phyloP scores from a whole-genome alignment of 139 green algal species.

The Pedinophyceae sp. region DNA sequence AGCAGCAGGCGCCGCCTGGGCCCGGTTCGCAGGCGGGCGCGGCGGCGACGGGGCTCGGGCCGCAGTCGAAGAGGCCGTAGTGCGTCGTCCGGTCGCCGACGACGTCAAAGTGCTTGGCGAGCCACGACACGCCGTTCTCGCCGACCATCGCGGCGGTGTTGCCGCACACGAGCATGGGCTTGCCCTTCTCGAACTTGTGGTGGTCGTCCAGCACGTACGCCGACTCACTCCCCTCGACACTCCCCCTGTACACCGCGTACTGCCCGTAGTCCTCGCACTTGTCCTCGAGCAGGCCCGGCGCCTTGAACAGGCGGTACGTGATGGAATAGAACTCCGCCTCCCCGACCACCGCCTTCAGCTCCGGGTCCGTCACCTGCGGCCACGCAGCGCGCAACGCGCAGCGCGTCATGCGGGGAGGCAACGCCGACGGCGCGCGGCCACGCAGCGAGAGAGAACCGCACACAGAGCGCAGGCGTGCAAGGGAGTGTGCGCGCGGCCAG shows the following conservation, averaged over 20 bases:
- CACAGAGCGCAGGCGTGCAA: neutral
- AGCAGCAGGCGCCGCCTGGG: neutral
- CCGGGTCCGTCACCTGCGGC: conserved; percentile 64
- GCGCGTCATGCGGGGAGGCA: neutral
- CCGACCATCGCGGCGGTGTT: conserved; percentile 82
- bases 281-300: conserved; percentile 61
- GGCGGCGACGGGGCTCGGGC: neutral
- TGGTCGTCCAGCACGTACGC: conserved; percentile 67
- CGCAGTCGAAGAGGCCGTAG: conserved; percentile 47
- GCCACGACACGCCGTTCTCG: conserved; percentile 40
- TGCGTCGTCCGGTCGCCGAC: conserved; percentile 43
- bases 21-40: neutral
- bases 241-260: conserved; percentile 56
- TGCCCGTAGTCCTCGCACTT: conserved; percentile 80
- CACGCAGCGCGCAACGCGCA: conserved; percentile 1
- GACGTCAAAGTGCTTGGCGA: conserved; percentile 53
- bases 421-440: neutral
- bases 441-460: neutral
- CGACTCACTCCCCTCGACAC: conserved; percentile 44
- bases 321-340: conserved; percentile 80
- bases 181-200: conserved; percentile 53
- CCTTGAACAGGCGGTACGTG: conserved; percentile 94
- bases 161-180: conserved; percentile 71
- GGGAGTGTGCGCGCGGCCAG: neutral
- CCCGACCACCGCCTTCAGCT: conserved; percentile 52